Conservation (phyloP, 2,329 filamentous ascomycete genomes). For the Alternaria triticimaculans region DNA sequence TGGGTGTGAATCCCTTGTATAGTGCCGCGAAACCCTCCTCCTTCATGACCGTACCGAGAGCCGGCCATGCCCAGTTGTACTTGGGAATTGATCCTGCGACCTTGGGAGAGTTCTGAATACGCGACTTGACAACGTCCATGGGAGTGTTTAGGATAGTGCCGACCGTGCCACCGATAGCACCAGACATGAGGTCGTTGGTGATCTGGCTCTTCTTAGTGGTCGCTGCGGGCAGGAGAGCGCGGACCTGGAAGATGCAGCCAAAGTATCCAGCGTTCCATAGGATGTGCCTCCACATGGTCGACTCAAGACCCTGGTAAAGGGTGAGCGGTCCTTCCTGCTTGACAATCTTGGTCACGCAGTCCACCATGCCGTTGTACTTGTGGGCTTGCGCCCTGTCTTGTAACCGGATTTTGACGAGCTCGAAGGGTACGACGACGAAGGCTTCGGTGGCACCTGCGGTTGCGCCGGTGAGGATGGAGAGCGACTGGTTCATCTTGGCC, state of each 20-base stretch:
- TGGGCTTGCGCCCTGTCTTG: conserved; percentile 93
- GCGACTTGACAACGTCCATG: conserved; percentile 96
- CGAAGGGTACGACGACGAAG: conserved; percentile 97
- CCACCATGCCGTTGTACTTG: conserved; percentile 83
- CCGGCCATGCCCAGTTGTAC: conserved; percentile 98
- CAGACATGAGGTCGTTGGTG: conserved; percentile 85
- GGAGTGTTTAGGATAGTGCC: conserved; percentile 95
- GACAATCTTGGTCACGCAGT: conserved; percentile 82
- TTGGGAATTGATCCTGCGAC: conserved; percentile 82
- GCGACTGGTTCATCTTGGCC: conserved; percentile 85
- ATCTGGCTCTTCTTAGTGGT: conserved; percentile 82
- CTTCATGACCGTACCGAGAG: conserved; percentile 82
- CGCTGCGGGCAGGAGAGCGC: conserved; percentile 80
- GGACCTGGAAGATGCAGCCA: conserved; percentile 97
- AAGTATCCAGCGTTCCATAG: conserved; percentile 97
- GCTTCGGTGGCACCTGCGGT: conserved; percentile 94
- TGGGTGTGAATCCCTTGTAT: conserved; percentile 98
- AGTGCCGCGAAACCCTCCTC: conserved; percentile 92
- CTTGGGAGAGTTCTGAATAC: conserved; percentile 93
- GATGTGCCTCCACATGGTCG: conserved; percentile 93
- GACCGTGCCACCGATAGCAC: conserved; percentile 84
- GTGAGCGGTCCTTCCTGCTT: conserved; percentile 82
- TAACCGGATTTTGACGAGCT: conserved; percentile 96
- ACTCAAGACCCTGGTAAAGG: conserved; percentile 96
- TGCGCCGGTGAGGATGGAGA: conserved; percentile 92